Percentiles rank a stretch among this genome's conserved stretches.
phyloP scores from a whole-genome alignment of 177 flowering plant genomes.

The Vitis hybrid region DNA sequence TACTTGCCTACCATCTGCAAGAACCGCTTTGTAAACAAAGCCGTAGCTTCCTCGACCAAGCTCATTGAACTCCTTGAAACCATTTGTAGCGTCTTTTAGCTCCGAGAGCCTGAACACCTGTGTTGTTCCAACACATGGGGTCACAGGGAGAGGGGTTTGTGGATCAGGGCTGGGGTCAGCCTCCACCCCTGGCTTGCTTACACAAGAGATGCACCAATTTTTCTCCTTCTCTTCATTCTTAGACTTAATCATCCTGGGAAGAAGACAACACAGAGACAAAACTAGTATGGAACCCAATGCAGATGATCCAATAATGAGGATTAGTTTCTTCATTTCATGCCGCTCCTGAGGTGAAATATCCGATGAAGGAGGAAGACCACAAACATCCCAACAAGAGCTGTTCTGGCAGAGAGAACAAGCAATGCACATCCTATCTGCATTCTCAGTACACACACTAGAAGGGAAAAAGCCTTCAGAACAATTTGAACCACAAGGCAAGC shows the following conservation, averaged over 20 bases:
- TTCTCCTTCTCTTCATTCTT: conserved; percentile 31
- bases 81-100: conserved; percentile 86
- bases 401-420: conserved; percentile 90
- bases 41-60: conserved; percentile 94
- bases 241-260: conserved; percentile 35
- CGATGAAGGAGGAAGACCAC: conserved; percentile 40
- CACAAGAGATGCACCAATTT: conserved; percentile 42
- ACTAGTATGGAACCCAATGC: conserved; percentile 43
- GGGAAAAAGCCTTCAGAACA: conserved; percentile 71
- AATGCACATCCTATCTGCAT: conserved; percentile 80
- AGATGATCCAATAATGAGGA: conserved; percentile 53
- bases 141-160: conserved; percentile 29
- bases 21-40: conserved; percentile 81
- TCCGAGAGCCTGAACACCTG: conserved; percentile 84
- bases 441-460: conserved; percentile 65
- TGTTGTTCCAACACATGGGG: conserved; percentile 50
- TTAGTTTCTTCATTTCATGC: conserved; percentile 32
- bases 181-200: conserved; percentile 45
- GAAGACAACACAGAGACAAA: conserved; percentile 44
- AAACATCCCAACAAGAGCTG: conserved; percentile 70
- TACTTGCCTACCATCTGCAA: conserved; percentile 76
- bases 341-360: conserved; percentile 23
- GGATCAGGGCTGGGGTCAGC: conserved; percentile 25
- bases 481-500: conserved; percentile 73
- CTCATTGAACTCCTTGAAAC: conserved; percentile 93